These are phyloP conservation scores for Marasmius fiardii DNA, from an alignment of 1,284 basidiomycete species.

Conservation along the genomic window DNA sequence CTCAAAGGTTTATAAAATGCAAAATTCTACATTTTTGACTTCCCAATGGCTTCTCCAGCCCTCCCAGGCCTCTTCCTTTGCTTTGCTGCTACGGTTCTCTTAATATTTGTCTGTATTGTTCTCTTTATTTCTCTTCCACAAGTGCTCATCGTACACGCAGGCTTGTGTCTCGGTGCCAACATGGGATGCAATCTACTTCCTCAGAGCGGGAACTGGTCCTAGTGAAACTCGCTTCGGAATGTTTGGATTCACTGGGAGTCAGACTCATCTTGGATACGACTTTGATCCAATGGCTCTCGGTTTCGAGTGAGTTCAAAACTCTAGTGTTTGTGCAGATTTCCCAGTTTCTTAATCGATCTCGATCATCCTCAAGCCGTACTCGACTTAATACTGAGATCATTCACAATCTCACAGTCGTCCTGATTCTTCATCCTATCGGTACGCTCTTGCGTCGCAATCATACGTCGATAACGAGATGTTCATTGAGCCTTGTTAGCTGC, in stretches of 20 bases:
- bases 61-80: conserved; percentile 44
- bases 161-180: conserved; percentile 67
- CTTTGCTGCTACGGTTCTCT: conserved; percentile 63
- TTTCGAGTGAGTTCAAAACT: conserved; percentile 1
- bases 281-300: conserved; percentile 30
- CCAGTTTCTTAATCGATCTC: not conserved
- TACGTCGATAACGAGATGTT: not conserved
- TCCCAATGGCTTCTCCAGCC: conserved; percentile 32
- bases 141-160: conserved; percentile 26
- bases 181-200: conserved; percentile 70
- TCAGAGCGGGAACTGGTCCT: conserved; percentile 40
- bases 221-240: conserved; percentile 72
- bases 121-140: not conserved
- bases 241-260: conserved; percentile 71
- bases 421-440: conserved; percentile 80
- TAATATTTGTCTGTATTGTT: conserved; percentile 54
- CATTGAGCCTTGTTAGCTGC: conserved; percentile 41
- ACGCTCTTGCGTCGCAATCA: conserved; percentile 12
- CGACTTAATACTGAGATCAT: conserved; percentile 49
- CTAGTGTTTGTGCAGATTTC: not conserved
- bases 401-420: conserved; percentile 65
- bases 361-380: conserved; percentile 28
- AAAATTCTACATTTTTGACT: not conserved
- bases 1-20: no score
- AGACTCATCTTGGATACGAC: conserved; percentile 50